Evolutionary conservation across 202 grass and related monocot species (phyloP).

Genomic region (Setaria italica): DNA sequence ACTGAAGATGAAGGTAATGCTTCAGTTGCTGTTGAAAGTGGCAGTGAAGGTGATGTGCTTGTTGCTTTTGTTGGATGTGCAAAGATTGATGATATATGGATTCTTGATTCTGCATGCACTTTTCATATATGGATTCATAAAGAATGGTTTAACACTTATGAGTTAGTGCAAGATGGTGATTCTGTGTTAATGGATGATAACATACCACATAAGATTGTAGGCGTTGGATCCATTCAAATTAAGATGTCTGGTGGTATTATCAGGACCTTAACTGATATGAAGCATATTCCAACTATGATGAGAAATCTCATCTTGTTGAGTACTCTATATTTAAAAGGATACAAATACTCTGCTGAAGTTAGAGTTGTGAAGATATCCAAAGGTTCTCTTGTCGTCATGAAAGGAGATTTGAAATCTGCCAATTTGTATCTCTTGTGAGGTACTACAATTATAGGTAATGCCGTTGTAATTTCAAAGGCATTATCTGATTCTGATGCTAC

Average conservation of each 20-base stretch:
- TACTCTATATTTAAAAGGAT: not conserved
- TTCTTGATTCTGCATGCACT: not conserved
- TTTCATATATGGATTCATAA: not conserved
- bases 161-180: not conserved
- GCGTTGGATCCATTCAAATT: too few species aligned
- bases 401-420: too few species aligned
- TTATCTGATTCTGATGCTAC: too few species aligned
- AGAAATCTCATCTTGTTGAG: not conserved
- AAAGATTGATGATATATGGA: not conserved
- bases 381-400: not conserved
- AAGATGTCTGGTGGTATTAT: too few species aligned
- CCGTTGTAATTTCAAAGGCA: too few species aligned
- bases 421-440: too few species aligned
- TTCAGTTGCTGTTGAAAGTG: too few species aligned
- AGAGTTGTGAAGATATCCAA: not conserved
- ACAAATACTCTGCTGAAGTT: not conserved
- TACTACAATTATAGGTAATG: too few species aligned
- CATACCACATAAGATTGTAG: too few species aligned
- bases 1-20: too few species aligned
- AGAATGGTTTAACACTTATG: not conserved
- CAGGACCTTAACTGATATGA: not conserved
- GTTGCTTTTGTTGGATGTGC: not conserved
- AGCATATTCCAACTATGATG: not conserved
- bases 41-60: too few species aligned
- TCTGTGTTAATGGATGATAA: not conserved